Evolutionary conservation across 768 basidiomycete genomes (phyloP).

Genomic region (Suillus placidus): DNA sequence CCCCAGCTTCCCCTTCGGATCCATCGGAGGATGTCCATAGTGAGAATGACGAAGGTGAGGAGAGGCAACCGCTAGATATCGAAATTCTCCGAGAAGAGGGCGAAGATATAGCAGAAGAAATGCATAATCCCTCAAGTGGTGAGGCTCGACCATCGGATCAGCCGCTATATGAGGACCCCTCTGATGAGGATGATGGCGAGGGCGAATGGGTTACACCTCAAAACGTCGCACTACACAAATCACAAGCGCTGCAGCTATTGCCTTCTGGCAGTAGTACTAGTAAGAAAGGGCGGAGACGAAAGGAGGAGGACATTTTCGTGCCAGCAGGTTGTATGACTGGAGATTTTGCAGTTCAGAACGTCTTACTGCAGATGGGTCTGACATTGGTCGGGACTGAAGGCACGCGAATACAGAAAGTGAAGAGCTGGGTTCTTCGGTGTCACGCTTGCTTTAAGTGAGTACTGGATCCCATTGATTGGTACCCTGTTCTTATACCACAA

Average conservation of each 20-base stretch:
- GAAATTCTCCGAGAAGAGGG: conserved; percentile 42
- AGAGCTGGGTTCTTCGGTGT: conserved; percentile 95
- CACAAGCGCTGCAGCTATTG: conserved; percentile 80
- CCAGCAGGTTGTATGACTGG: conserved; percentile 93
- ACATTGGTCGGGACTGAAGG: conserved; percentile 89
- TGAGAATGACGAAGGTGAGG: conserved; percentile 15
- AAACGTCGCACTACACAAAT: conserved; percentile 86
- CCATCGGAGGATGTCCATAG: conserved; percentile 10
- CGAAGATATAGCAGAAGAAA: conserved; percentile 14
- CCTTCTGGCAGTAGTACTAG: conserved; percentile 48
- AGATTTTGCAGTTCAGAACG: conserved; percentile 99
- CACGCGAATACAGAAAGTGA: conserved; percentile 85
- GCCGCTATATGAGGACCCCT: conserved; percentile 73
- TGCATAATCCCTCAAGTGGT: conserved; percentile 3
- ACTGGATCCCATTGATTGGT: not conserved
- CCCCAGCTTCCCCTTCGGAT: conserved; percentile 16
- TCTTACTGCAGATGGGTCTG: conserved; percentile 91
- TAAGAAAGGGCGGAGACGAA: conserved; percentile 36
- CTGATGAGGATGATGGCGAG: conserved; percentile 78
- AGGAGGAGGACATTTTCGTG: conserved; percentile 44
- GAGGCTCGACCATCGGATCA: conserved; percentile 16
- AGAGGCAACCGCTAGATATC: conserved; percentile 47
- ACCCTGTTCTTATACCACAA: conserved; percentile 4
- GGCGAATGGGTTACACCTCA: conserved; percentile 97
- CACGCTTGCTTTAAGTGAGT: conserved; percentile 99